phyloP scores from a whole-genome alignment of 192 early-diverging fungal genomes.

The Backusella australiensis region DNA sequence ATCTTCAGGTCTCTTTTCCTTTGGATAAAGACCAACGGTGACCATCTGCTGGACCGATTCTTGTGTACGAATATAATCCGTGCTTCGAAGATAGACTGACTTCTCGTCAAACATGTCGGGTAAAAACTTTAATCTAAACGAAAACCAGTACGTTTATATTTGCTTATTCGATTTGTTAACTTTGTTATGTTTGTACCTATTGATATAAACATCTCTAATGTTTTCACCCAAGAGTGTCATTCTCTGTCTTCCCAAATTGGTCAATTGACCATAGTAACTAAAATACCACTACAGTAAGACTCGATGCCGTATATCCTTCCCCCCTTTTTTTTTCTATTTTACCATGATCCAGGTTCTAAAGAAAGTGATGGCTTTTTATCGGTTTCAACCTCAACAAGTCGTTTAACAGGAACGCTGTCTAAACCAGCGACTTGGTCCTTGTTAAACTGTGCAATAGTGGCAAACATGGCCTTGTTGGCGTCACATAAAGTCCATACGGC shows the following conservation, averaged over 20 bases:
- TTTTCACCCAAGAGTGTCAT: conserved; percentile 29
- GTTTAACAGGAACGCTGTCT: neutral
- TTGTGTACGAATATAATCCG: conserved; percentile 34
- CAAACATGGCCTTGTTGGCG: conserved; percentile 25
- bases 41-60: conserved; percentile 41
- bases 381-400: conserved; percentile 20
- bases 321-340: neutral
- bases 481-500: conserved; percentile 39
- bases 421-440: neutral
- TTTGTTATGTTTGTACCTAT: conserved; percentile 15
- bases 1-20: conserved; percentile 3
- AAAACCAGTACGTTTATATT: neutral
- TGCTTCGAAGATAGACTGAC: conserved; percentile 30
- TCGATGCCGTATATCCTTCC: neutral
- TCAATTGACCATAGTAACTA: conserved; percentile 40
- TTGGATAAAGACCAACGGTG: conserved; percentile 38
- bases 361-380: neutral
- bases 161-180: neutral
- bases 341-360: conserved; percentile 15
- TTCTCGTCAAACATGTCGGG: conserved; percentile 21
- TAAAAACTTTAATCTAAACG: conserved; percentile 22
- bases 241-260: conserved; percentile 33
- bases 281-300: neutral
- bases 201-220: conserved; percentile 34
- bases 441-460: conserved; percentile 20